Evolutionary conservation across 805 yeast species (phyloP).

Genomic region (Spathaspora gorwiae): DNA sequence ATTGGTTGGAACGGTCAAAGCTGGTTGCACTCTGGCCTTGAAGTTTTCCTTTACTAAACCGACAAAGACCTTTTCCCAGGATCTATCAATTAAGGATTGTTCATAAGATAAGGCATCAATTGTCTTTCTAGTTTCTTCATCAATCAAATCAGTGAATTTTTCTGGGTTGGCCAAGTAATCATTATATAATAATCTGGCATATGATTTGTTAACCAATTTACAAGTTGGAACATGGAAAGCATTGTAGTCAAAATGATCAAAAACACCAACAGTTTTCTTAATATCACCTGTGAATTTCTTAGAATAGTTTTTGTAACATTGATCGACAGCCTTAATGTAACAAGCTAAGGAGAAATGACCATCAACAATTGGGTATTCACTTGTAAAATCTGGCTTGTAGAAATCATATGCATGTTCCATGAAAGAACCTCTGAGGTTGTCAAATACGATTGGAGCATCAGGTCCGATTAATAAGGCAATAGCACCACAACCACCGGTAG

Average conservation of each 20-base stretch:
- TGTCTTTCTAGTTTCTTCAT: conserved; percentile 48
- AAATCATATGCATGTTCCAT: conserved; percentile 98
- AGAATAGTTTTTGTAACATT: conserved; percentile 78
- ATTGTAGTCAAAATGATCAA: conserved; percentile 77
- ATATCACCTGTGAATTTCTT: conserved; percentile 57
- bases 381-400: conserved; percentile 94
- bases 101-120: conserved; percentile 63
- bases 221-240: conserved; percentile 99
- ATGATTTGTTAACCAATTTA: conserved; percentile 88
- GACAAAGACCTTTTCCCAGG: conserved; percentile 80
- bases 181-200: conserved; percentile 85
- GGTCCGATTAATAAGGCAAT: conserved; percentile 95
- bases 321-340: conserved; percentile 89
- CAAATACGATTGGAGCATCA: conserved; percentile 94
- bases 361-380: conserved; percentile 95
- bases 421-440: conserved; percentile 81
- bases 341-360: conserved; percentile 94
- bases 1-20: conserved; percentile 85
- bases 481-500: conserved; percentile 99
- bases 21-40: conserved; percentile 69
- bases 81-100: conserved; percentile 71
- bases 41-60: conserved; percentile 66
- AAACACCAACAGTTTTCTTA: conserved; percentile 52
- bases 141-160: conserved; percentile 41
- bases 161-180: conserved; percentile 75